Base-by-base conservation (phyloP, 352 stramenopile species). In the Lagenidium giganteum region DNA sequence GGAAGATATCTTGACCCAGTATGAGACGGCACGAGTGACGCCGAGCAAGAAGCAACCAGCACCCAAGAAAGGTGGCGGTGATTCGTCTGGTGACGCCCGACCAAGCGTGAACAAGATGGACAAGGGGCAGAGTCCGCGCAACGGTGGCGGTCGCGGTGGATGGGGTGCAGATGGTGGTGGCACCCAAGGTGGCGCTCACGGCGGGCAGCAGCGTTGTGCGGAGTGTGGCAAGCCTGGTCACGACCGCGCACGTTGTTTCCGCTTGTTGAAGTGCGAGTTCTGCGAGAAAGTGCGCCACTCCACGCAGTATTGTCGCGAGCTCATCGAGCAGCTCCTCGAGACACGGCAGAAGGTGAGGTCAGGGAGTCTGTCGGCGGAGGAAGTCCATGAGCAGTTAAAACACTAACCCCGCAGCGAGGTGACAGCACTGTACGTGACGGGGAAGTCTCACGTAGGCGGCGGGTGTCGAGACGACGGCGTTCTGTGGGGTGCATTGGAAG, bases 341-440 rank as follows among this genome's bases (percentile, higher is more conserved):
- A 8, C 43, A 1, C 40, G 28, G 16, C 5, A 13, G 5, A 32
- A 32, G 27, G 14, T 13, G 27, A 31, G 32, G 24, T 14, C n/a
- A 26, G 32, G 31, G 4, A 40, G 42, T 24, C 12, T 41, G 8
- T 32, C 28, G 7, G 8, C 41, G 1, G 31, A 28, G 5, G 24
- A 55, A 6, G 17, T 55, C 18, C 39, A n/a, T 16, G 1, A 29
- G 48, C 30, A 57, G 26, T 57, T 43, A 57, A 57, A 57, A 29
- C 11, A 31, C 1, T 45, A 57, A 16, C 40, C 49, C 49, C 35
- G 41, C 49, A 57, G 41, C 33, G 11, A 14, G 13, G 4, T 21
- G 40, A 21, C 2, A 37, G 26, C 6, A 40, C 40, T 56, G 40
- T 50, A 49, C 48, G 48, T 50, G 48, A 56, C 48, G 27, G 33